Base-by-base conservation (phyloP, 306 rosid species). In the Castanea mollissima region DNA sequence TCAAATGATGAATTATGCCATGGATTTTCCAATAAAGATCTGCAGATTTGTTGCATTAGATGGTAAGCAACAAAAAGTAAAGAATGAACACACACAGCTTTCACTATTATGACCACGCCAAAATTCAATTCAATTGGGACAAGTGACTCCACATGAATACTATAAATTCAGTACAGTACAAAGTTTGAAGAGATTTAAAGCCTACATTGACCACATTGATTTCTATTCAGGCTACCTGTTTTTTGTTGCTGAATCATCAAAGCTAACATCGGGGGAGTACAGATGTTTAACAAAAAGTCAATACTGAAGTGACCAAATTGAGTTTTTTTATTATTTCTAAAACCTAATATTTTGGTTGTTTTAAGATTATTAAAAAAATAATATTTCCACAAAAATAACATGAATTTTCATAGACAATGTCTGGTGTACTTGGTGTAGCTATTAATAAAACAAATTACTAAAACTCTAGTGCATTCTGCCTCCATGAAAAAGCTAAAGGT, bases 1-100 rank as follows among this genome's bases (percentile, higher is more conserved):
- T 96, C 99, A 55, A 96, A 93, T 79, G 98, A 71, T 72, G 99
- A 91, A 89, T 96, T 96, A 78, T 96, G 99, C 99, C 99, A 96
- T 8, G 99, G 99, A 81, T 96, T 96, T 83, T 89, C 92, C 94
- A 96, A 73, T 78, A 91, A 84, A 67, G 92, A 91, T 85, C 99
- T 96, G 88, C 86, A 91, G 46, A 44, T 85, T 76, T 76, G 74
- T 83, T 77, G 54, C 76, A 82, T 74, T 49, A 78, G 78, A 49
- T 32, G 80, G 71, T 62, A 72, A 56, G 64, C 65, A 76, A 74
- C 84, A 67, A 29, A 23, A 79, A 44, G 46, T 15, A 69, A 79
- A 75, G 34, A 73, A 81, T 63, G 25, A 10, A 16, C 55, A 55
- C 54, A 73, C 34, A n/a, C 31, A 10, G 25, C 29, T 41, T 60